A percentile compares a stretch with the other conserved stretches of the same genome.
Evolutionary conservation across 371 early-diverging fungal genomes (phyloP).

Genomic region (Mucor saturninus): DNA sequence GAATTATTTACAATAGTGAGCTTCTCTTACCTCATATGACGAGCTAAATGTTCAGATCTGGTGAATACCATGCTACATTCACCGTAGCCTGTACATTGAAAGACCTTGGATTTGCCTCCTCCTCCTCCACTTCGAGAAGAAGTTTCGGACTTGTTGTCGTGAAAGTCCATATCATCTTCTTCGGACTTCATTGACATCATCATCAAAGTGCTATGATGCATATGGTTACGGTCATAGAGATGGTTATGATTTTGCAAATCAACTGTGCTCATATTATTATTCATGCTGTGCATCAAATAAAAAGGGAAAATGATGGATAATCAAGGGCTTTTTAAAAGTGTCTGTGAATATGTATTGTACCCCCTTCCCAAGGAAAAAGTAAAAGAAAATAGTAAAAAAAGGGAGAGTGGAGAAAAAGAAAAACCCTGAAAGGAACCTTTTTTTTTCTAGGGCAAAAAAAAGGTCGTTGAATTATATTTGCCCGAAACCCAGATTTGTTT

Average conservation of each 20-base stretch:
- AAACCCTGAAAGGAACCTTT: slow-evolving; percentile 7
- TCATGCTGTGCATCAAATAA: background rate
- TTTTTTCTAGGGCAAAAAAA: slow-evolving; percentile 26
- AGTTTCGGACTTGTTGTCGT: slow-evolving; percentile 16
- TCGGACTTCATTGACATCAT: slow-evolving; percentile 9
- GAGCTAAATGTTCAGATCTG: slow-evolving; percentile 57
- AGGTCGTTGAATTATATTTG: slow-evolving; percentile 33
- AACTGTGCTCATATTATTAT: slow-evolving; percentile 14
- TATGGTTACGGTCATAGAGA: background rate
- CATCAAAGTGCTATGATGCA: background rate
- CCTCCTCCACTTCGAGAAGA: slow-evolving; percentile 8
- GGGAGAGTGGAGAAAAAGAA: slow-evolving; percentile 8
- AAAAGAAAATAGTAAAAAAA: background rate
- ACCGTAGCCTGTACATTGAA: slow-evolving; percentile 57
- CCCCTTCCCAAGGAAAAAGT: background rate
- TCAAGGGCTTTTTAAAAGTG: background rate
- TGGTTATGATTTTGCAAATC: slow-evolving; percentile 16
- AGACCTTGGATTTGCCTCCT: slow-evolving; percentile 29
- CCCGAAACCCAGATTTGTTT: slow-evolving; percentile 22
- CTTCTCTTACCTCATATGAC: slow-evolving; percentile 31
- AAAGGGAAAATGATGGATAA: background rate
- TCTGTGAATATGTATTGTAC: background rate
- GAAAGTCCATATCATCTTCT: slow-evolving; percentile 17
- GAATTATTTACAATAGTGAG: too few species aligned
- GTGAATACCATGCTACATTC: slow-evolving; percentile 62